A percentile compares a stretch with the other conserved stretches of the same genome.
phyloP scores from a whole-genome alignment of 176 grass and related monocot species.

The Alloteropsis semialata region DNA sequence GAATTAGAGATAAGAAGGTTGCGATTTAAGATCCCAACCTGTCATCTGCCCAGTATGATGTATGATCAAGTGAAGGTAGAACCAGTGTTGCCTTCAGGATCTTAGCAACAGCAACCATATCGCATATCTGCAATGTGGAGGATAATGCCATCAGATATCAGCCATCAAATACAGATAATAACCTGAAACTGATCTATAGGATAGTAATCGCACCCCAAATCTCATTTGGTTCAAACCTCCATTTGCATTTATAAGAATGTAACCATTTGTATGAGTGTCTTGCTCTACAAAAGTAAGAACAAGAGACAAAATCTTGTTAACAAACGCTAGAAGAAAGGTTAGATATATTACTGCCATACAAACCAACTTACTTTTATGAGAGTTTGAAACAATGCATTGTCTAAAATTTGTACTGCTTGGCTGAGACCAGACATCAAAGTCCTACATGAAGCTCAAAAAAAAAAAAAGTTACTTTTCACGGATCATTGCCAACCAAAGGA shows the following conservation, averaged over 20 bases:
- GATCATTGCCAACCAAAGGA: constrained; percentile 14
- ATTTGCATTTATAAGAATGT: constrained; percentile 98
- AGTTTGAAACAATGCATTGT: constrained; percentile 76
- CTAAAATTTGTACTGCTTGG: constrained; percentile 69
- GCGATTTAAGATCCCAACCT: constrained; percentile 45
- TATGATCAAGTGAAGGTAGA: constrained; percentile 98
- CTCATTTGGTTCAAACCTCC: constrained; percentile 99
- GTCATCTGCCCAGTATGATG: constrained; percentile 98
- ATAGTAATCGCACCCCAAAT: constrained; percentile 86
- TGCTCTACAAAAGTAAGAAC: constrained; percentile 57
- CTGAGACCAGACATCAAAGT: constrained; percentile 71
- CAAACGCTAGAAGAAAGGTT: constrained; percentile 13
- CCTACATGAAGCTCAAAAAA: constrained; percentile 43
- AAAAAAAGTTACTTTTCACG: constrained; percentile 20
- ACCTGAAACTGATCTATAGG: constrained; percentile 27
- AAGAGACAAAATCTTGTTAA: constrained; percentile 5
- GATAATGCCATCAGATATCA: constrained; percentile 22
- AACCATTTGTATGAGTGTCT: constrained; percentile 72
- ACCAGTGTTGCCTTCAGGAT: constrained; percentile 92
- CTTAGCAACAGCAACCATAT: constrained; percentile 99
- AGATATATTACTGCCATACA: not conserved
- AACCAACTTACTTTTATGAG: constrained; percentile 79
- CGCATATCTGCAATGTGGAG: constrained; percentile 83
- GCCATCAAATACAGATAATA: constrained; percentile 6
- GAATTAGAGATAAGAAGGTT: constrained; percentile 4